A percentile compares a stretch with the other conserved stretches of the same genome.
phyloP scores from a whole-genome alignment of 495 filamentous ascomycete genomes.

The Tuber melanosporum region DNA sequence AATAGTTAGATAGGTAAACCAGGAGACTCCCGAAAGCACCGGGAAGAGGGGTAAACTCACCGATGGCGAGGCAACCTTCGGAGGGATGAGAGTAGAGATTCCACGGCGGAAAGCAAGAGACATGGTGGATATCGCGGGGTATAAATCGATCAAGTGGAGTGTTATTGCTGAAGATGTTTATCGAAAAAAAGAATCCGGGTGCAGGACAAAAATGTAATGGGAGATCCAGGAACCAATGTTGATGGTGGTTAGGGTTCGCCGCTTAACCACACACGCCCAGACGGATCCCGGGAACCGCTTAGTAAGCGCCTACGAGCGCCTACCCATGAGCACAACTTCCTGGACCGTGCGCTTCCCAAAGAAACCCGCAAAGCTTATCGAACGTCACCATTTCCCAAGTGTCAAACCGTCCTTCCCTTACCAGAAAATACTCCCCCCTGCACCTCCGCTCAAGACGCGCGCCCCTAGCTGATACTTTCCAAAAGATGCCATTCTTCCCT shows the following conservation, averaged over 20 bases:
- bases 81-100: constrained; percentile 96
- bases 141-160: constrained; percentile 27
- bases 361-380: not conserved
- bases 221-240: constrained; percentile 46
- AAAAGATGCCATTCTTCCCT: constrained; percentile 25
- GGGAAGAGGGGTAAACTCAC: constrained; percentile 54
- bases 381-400: not conserved
- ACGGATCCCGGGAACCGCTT: not conserved
- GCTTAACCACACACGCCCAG: not conserved
- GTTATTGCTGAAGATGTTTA: not conserved
- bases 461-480: not conserved
- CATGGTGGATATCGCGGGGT: constrained; percentile 58
- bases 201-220: constrained; percentile 33
- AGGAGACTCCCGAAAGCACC: constrained; percentile 4
- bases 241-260: not conserved
- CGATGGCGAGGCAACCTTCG: constrained; percentile 94
- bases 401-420: not conserved
- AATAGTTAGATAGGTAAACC: constrained; percentile 22
- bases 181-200: constrained; percentile 20
- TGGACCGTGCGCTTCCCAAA: not conserved
- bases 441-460: not conserved
- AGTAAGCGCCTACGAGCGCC: not conserved
- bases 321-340: not conserved
- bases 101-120: constrained; percentile 79
- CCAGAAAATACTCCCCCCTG: not conserved